A percentile compares a stretch with the other conserved stretches of the same genome.
Conservation (phyloP, 371 early-diverging fungal genomes). For the Syncephalastrum monosporum region DNA sequence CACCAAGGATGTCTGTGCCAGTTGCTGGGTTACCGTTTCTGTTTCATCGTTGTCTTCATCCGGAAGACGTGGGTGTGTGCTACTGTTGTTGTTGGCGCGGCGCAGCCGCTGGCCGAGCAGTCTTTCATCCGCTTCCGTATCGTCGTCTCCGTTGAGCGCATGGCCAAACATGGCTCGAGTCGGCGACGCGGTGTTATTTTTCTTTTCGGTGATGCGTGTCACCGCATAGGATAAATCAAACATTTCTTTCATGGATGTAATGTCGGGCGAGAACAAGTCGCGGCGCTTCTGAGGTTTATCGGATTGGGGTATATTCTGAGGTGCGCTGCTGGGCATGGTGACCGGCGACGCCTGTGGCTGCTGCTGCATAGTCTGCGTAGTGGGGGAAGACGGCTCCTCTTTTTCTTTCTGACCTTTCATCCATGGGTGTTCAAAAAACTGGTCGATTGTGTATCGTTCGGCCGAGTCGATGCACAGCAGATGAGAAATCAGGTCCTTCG, state of each 20-base stretch:
- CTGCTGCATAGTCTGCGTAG: too few species aligned
- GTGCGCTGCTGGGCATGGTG: constrained; percentile 6
- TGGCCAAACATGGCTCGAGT: constrained; percentile 6
- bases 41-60: constrained; percentile 1
- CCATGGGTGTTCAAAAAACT: constrained; percentile 85
- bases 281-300: constrained; percentile 13
- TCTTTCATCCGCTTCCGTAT: constrained; percentile 18
- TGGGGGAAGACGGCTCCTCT: neutral
- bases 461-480: constrained; percentile 59
- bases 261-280: constrained; percentile 48
- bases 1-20: constrained; percentile 5
- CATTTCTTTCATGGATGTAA: constrained; percentile 58
- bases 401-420: constrained; percentile 38
- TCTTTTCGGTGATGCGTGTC: constrained; percentile 64
- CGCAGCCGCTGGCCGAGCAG: constrained; percentile 8
- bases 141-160: constrained; percentile 19
- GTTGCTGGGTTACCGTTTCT: constrained; percentile 4
- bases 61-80: neutral
- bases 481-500: constrained; percentile 74
- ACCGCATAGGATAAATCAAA: constrained; percentile 66
- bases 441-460: constrained; percentile 53
- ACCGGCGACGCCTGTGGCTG: neutral
- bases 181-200: constrained; percentile 22
- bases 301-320: constrained; percentile 16
- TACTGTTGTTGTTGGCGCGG: neutral